Evolutionary conservation across 1,284 basidiomycete species (phyloP), one percentile per base, ranked within the genome.

Genomic region (Fistulina hepatica): DNA sequence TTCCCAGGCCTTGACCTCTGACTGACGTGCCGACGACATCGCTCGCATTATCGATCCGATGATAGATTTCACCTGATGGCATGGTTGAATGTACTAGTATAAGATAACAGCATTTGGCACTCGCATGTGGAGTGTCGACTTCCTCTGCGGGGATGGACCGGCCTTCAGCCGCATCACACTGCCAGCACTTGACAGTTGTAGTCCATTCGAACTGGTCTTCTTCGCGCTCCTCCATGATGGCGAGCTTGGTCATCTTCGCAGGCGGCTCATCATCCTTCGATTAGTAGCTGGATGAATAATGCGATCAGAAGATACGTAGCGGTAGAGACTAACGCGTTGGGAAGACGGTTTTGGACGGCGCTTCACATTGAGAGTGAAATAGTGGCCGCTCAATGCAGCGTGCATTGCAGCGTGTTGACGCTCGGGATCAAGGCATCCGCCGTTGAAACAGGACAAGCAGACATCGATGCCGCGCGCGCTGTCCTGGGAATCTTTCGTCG

Each of bases 1-100:
- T 54, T 95, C 90, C 94, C 95, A 99, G 2, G 93, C 88, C 59
- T 97, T 85, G 41, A 99, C 88, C 54, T 97, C 92, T 1, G 81
- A 88, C 53, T 92, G 84, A 37, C 91, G 84, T 0, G 89, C 82
- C 0, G 91, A 94, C 0, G 90, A 90, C 49, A 91, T 66, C 1
- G 90, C 80, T 2, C 69, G 66, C 75, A 95, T 81, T 40, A 95
- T 69, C 0, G 73, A 78, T n/a, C 76, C 65, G 4, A 79, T 64
- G 8, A 92, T 64, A 0, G 63, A 53, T 39, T 73, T 64, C 35
- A 77, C 62, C 72, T 80, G 44, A 0, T 19, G 17, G n/a, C 13
- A 16, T 26, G 19, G 9, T 13, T 7, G 15, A 8, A 17, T 21
- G 15, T n/a, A 13, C 15, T 31, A 31, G 11, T 6, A 6, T 21